A percentile compares a stretch with the other conserved stretches of the same genome.
Conservation (phyloP, 2,329 filamentous ascomycete species). For the Alternaria gaisen region DNA sequence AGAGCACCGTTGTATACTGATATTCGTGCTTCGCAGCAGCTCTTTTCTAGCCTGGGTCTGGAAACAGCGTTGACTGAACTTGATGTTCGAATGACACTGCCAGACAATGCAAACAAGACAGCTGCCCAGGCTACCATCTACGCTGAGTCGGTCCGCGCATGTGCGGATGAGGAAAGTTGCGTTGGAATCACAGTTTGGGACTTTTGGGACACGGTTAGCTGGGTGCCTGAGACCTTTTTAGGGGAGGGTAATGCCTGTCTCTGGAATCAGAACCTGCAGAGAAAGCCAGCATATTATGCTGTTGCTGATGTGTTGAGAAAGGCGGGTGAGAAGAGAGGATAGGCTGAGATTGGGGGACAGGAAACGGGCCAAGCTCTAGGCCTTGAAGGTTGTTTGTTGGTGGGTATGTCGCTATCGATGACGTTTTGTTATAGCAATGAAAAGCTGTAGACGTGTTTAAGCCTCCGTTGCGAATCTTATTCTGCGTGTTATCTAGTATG, state of each 20-base stretch:
- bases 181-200: conserved; percentile 55
- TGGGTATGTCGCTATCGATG: background rate
- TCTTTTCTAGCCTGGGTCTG: conserved; percentile 62
- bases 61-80: conserved; percentile 71
- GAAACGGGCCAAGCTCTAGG: background rate
- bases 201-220: conserved; percentile 52
- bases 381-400: background rate
- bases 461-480: too few relatives aligned
- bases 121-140: conserved; percentile 62
- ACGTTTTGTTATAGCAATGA: background rate
- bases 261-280: conserved; percentile 36
- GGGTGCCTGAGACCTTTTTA: conserved; percentile 50
- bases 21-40: conserved; percentile 58
- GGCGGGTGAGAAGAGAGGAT: conserved; percentile 7
- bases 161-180: conserved; percentile 48
- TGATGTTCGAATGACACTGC: conserved; percentile 63
- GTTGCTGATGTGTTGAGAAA: conserved; percentile 38
- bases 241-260: conserved; percentile 50
- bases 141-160: conserved; percentile 47
- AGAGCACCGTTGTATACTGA: conserved; percentile 57
- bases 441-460: background rate
- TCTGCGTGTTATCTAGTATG: background rate
- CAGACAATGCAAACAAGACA: conserved; percentile 53
- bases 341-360: background rate
- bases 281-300: conserved; percentile 50